Evolutionary conservation across 805 yeast species (phyloP).

Genomic region (Barnettozyma populi): DNA sequence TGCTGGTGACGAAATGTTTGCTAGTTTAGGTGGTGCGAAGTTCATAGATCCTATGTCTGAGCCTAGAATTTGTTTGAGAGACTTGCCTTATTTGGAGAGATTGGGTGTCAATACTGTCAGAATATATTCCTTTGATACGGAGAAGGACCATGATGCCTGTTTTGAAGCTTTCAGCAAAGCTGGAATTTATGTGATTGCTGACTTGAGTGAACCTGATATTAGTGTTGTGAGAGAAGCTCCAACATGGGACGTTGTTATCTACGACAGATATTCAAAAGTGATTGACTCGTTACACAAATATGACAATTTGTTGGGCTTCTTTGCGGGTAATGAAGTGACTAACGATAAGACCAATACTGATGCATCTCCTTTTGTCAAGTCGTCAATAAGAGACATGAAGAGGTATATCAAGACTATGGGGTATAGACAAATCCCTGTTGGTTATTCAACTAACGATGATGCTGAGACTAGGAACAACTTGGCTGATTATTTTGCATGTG

Average conservation of each 20-base stretch:
- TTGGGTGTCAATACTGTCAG: conserved; percentile 75
- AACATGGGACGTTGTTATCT: conserved; percentile 66
- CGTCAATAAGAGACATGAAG: conserved; percentile 89
- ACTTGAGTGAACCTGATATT: conserved; percentile 76
- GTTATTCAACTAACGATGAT: conserved; percentile 91
- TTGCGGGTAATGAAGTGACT: conserved; percentile 96
- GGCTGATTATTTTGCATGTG: conserved; percentile 86
- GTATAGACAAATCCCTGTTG: conserved; percentile 84
- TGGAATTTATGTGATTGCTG: conserved; percentile 89
- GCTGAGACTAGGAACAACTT: conserved; percentile 68
- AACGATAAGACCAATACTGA: conserved; percentile 78
- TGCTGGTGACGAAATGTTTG: conserved; percentile 31
- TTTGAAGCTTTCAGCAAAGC: conserved; percentile 72
- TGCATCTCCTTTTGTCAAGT: conserved; percentile 92
- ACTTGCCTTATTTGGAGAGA: conserved; percentile 66
- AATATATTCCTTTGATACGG: conserved; percentile 80
- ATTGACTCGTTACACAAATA: conserved; percentile 76
- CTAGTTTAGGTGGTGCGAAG: conserved; percentile 21
- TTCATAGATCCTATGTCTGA: conserved; percentile 77
- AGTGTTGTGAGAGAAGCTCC: conserved; percentile 80
- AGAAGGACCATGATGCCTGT: conserved; percentile 66
- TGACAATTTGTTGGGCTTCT: conserved; percentile 83
- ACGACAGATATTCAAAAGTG: conserved; percentile 73
- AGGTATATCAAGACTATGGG: conserved; percentile 58
- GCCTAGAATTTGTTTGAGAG: conserved; percentile 65